Conservation (phyloP, 306 rosid genomes). For the Quercus alba region DNA sequence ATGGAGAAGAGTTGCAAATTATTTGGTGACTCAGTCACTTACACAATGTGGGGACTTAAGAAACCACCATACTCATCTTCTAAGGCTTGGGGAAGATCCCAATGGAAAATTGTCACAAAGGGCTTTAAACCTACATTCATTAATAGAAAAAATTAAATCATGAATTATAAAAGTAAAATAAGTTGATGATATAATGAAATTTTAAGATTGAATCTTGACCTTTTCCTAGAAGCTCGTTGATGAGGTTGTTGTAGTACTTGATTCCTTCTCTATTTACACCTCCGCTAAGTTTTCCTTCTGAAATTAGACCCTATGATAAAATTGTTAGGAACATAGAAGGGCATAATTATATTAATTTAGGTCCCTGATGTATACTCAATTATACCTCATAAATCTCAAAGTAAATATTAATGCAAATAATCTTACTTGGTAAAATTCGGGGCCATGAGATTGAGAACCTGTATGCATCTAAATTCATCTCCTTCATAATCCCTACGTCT, state of each 20-base stretch:
- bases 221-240: conserved; percentile 29
- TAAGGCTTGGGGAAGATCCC: conserved; percentile 44
- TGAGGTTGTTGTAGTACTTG: conserved; percentile 37
- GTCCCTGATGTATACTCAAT: no score
- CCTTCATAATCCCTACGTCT: conserved; percentile 57
- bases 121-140: conserved; percentile 28
- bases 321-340: not conserved
- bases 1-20: not conserved
- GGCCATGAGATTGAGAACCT: conserved; percentile 77
- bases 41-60: conserved; percentile 49
- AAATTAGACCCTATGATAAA: not conserved
- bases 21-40: conserved; percentile 22
- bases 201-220: not conserved
- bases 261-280: conserved; percentile 50
- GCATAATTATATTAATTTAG: no score
- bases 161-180: not conserved
- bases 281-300: conserved; percentile 44
- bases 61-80: conserved; percentile 55
- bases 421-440: conserved; percentile 62
- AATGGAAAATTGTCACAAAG: conserved; percentile 38
- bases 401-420: not conserved
- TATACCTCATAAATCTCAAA: no score
- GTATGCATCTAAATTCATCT: conserved; percentile 56
- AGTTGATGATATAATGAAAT: not conserved
- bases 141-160: not conserved